These are phyloP conservation scores for Aspergillus sclerotialis DNA, from an alignment of 2,329 filamentous ascomycete genomes.

Conservation along the genomic window DNA sequence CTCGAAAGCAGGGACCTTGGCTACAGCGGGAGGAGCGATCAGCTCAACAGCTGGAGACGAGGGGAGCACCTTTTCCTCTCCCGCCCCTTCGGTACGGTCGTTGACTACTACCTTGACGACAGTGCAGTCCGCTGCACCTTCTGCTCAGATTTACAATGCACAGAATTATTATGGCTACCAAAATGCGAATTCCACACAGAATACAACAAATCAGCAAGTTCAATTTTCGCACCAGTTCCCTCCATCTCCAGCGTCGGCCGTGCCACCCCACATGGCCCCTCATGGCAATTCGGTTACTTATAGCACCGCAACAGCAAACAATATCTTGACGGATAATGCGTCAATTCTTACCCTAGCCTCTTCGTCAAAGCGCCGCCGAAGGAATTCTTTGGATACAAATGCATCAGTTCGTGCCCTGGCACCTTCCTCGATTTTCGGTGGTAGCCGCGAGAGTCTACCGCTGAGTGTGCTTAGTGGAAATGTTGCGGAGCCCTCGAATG, in stretches of 20 bases:
- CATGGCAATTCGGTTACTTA: slow-evolving; percentile 51
- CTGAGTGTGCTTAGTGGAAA: slow-evolving; percentile 55
- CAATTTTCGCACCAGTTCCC: slow-evolving; percentile 58
- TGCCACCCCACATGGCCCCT: slow-evolving; percentile 52
- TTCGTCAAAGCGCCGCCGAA: slow-evolving; percentile 55
- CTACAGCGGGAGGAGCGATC: slow-evolving; percentile 54
- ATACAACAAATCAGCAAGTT: slow-evolving; percentile 32
- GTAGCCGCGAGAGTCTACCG: slow-evolving; percentile 57
- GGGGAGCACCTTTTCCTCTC: slow-evolving; percentile 59
- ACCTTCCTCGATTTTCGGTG: slow-evolving; percentile 58
- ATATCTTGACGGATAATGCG: slow-evolving; percentile 58
- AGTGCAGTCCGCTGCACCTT: slow-evolving; percentile 55
- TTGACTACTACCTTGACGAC: slow-evolving; percentile 61
- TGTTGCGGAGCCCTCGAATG: slow-evolving; percentile 37
- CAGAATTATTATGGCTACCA: slow-evolving; percentile 26
- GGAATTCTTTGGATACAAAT: slow-evolving; percentile 60
- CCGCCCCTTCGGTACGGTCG: slow-evolving; percentile 57
- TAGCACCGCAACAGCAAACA: slow-evolving; percentile 55
- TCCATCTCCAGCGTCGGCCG: slow-evolving; percentile 52
- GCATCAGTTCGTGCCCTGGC: slow-evolving; percentile 60
- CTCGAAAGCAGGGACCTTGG: slow-evolving; percentile 73
- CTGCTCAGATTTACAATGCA: slow-evolving; percentile 36
- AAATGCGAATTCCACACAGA: slow-evolving; percentile 31
- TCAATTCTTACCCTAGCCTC: slow-evolving; percentile 60
- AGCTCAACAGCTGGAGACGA: slow-evolving; percentile 61